Conservation (phyloP, 495 filamentous ascomycete genomes). For the Penicillium maclennaniae region DNA sequence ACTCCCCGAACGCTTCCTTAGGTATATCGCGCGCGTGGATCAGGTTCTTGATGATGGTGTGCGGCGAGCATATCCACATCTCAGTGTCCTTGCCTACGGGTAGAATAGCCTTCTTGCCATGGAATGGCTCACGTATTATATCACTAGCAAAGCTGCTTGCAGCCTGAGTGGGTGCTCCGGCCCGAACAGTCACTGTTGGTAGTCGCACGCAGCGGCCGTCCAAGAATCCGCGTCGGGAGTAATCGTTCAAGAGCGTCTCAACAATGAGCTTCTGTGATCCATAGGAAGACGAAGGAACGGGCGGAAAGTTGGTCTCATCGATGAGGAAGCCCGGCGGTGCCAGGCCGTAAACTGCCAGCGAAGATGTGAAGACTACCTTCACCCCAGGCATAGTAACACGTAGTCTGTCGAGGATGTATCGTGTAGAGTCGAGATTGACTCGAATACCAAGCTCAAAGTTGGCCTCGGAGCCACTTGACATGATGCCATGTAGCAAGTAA, state of each 20-base stretch:
- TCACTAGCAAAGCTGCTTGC: conserved; percentile 72
- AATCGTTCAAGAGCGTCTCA: conserved; percentile 72
- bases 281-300: conserved; percentile 68
- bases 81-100: conserved; percentile 53
- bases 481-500: conserved; percentile 82
- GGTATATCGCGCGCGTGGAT: conserved; percentile 57
- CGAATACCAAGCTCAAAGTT: conserved; percentile 68
- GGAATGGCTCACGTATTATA: conserved; percentile 64
- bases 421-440: conserved; percentile 73
- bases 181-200: conserved; percentile 71
- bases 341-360: conserved; percentile 59
- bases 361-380: conserved; percentile 57
- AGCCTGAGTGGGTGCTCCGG: conserved; percentile 70
- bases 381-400: conserved; percentile 55
- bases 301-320: conserved; percentile 53
- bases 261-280: conserved; percentile 76
- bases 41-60: conserved; percentile 66
- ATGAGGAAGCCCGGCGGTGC: conserved; percentile 43
- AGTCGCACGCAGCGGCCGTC: conserved; percentile 66
- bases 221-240: conserved; percentile 65
- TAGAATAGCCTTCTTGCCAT: conserved; percentile 61
- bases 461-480: conserved; percentile 73
- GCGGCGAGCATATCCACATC: conserved; percentile 66
- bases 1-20: conserved; percentile 49
- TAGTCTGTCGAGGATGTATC: conserved; percentile 59